These are phyloP conservation scores for Syzygium aromaticum DNA, from an alignment of 345 rosid species.

Conservation along the genomic window DNA sequence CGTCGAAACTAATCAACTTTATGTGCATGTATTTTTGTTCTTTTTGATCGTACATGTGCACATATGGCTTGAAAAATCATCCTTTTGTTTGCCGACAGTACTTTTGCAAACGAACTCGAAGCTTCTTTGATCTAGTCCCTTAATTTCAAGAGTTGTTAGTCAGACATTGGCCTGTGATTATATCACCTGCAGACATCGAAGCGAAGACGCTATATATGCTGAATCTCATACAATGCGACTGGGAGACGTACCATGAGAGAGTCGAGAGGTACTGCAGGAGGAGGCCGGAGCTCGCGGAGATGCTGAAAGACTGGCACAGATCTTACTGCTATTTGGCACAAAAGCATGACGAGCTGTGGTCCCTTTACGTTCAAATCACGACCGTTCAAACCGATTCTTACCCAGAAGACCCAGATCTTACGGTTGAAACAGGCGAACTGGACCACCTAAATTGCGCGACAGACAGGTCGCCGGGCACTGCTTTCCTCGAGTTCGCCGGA, in stretches of 20 bases:
- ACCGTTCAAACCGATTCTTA: background rate
- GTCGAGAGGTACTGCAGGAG: background rate
- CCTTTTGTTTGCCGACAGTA: background rate
- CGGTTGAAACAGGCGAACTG: background rate
- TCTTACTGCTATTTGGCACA: background rate
- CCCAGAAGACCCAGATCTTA: background rate
- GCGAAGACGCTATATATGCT: background rate
- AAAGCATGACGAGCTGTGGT: background rate
- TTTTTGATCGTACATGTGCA: background rate
- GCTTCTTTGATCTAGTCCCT: background rate
- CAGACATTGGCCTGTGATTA: background rate
- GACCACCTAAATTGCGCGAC: too few relatives aligned
- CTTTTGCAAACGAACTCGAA: background rate
- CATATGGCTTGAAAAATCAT: background rate
- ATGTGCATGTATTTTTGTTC: background rate
- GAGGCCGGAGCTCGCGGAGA: background rate
- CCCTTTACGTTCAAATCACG: background rate
- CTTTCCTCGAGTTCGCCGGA: background rate
- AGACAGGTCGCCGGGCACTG: background rate
- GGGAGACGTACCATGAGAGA: background rate
- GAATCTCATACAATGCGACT: background rate
- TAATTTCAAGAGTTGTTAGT: background rate
- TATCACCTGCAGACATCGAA: background rate
- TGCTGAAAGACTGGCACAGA: background rate
- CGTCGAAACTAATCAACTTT: background rate